Evolutionary conservation across 1,284 basidiomycete species (phyloP).

Genomic region (Tetrapyrgos nigripes): DNA sequence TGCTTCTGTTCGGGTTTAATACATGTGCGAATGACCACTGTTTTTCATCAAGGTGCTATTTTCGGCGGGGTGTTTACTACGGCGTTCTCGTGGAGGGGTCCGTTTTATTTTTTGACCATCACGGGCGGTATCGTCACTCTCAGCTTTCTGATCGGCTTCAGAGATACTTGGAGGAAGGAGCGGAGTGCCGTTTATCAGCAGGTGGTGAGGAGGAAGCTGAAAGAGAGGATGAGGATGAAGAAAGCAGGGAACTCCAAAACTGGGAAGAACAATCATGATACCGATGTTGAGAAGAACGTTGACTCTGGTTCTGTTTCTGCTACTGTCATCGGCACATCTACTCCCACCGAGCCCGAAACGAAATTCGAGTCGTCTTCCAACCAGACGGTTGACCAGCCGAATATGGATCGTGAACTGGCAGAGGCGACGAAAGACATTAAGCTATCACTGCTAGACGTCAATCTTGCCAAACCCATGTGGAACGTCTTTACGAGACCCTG

Average conservation of each 20-base stretch:
- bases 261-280: neutral
- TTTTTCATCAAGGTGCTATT: neutral
- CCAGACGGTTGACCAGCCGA: constrained; percentile 10
- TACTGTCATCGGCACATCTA: neutral
- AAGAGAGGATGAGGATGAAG: constrained; percentile 12
- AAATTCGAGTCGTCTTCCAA: neutral
- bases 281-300: constrained; percentile 22
- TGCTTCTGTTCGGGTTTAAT: too few relatives aligned
- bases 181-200: constrained; percentile 80
- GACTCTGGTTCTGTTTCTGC: constrained; percentile 5
- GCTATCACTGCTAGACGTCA: constrained; percentile 73
- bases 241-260: neutral
- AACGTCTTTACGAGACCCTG: constrained; percentile 65
- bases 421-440: constrained; percentile 44
- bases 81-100: constrained; percentile 76
- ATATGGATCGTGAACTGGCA: constrained; percentile 10
- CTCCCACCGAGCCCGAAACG: constrained; percentile 7
- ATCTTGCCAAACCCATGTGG: constrained; percentile 69
- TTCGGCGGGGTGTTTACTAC: constrained; percentile 71
- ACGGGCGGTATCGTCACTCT: constrained; percentile 62
- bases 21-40: too few relatives aligned
- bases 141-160: constrained; percentile 73
- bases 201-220: constrained; percentile 46
- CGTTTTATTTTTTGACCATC: constrained; percentile 83
- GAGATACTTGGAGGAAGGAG: constrained; percentile 84